A percentile compares a stretch with the other conserved stretches of the same genome.
Conservation (phyloP, 2,329 filamentous ascomycete genomes). For the Aspergillus brasiliensis region DNA sequence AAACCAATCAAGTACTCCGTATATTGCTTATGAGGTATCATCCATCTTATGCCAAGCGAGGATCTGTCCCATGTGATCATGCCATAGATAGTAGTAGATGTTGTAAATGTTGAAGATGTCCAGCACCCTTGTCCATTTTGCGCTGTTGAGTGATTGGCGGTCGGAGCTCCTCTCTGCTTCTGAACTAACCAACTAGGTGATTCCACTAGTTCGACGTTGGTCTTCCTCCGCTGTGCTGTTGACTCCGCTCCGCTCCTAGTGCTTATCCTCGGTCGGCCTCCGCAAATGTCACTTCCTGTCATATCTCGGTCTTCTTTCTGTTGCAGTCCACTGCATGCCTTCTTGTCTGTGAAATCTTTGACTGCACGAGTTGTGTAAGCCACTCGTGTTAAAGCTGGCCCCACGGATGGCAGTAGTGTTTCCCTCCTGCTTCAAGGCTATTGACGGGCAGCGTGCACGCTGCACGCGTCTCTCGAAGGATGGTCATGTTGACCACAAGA, state of each 20-base stretch:
- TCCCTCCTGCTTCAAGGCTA: background rate
- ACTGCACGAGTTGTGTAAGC: background rate
- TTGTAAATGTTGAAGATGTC: background rate
- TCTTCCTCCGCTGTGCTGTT: too few species aligned
- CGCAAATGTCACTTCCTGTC: background rate
- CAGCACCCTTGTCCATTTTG: background rate
- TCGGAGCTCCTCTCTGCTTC: too few species aligned
- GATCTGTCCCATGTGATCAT: too few species aligned
- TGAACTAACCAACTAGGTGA: too few species aligned
- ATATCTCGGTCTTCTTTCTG: background rate
- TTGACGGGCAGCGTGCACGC: background rate
- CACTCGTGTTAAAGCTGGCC: background rate
- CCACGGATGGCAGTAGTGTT: background rate
- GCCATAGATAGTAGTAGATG: too few species aligned
- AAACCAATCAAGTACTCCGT: too few species aligned
- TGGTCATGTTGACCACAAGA: background rate
- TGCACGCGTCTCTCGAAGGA: background rate
- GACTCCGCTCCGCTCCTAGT: background rate
- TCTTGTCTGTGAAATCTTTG: too few species aligned
- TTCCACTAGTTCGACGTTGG: too few species aligned
- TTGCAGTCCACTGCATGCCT: background rate
- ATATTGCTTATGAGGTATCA: too few species aligned
- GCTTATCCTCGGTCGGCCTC: background rate
- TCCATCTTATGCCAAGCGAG: too few species aligned
- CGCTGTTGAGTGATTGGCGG: background rate